phyloP scores from a whole-genome alignment of 257 asterid species.

The Voacanga thouarsii region DNA sequence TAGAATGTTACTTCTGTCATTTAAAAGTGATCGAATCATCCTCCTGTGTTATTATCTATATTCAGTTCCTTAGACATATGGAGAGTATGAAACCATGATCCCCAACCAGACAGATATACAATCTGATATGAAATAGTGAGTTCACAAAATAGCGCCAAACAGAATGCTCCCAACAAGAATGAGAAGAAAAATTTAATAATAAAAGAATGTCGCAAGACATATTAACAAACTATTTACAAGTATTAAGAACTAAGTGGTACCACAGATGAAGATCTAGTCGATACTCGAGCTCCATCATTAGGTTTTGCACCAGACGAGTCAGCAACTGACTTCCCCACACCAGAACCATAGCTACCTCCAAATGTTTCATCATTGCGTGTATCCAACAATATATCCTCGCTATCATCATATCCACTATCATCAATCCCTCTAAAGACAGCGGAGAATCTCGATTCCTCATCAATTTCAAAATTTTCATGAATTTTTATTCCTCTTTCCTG shows the following conservation, averaged over 20 bases:
- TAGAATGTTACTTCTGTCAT: background rate
- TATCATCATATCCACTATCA: slow-evolving; percentile 79
- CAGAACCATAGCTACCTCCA: slow-evolving; percentile 53
- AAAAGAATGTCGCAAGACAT: background rate
- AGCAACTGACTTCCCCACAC: slow-evolving; percentile 33
- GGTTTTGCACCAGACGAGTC: slow-evolving; percentile 34
- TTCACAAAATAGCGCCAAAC: background rate
- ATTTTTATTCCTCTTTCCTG: slow-evolving; percentile 90
- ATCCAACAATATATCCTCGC: slow-evolving; percentile 64
- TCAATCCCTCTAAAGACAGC: slow-evolving; percentile 71
- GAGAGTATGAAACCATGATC: background rate
- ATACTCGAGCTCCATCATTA: slow-evolving; percentile 33
- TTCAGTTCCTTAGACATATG: background rate
- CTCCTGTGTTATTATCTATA: background rate
- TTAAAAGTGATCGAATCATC: background rate
- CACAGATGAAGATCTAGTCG: slow-evolving; percentile 47
- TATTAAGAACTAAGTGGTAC: slow-evolving; percentile 27
- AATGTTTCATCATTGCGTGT: slow-evolving; percentile 78
- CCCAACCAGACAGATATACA: background rate
- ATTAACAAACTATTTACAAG: background rate
- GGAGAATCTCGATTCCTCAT: slow-evolving; percentile 87
- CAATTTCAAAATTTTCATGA: slow-evolving; percentile 62
- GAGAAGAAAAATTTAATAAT: background rate
- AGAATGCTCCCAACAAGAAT: background rate
- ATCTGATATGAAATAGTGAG: background rate